phyloP scores from a whole-genome alignment of 805 yeast species.

The Pichia heedii region DNA sequence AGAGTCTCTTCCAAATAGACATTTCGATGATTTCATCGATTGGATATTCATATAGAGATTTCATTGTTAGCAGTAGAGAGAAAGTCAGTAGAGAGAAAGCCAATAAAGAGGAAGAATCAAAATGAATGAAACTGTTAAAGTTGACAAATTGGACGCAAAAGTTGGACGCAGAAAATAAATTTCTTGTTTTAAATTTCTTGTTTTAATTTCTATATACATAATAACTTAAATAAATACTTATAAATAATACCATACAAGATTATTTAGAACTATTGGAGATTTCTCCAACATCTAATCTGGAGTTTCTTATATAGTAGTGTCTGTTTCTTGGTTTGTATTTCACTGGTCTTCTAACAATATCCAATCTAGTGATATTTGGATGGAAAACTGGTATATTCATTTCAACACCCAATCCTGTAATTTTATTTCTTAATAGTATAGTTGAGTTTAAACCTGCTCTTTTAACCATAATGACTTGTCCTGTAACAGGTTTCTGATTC shows the following conservation, averaged over 20 bases:
- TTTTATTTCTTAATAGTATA: constrained; percentile 72
- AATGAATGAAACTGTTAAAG: too few species aligned
- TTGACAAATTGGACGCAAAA: too few species aligned
- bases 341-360: constrained; percentile 64
- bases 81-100: too few species aligned
- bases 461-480: constrained; percentile 71
- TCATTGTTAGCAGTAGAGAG: too few species aligned
- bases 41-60: not conserved
- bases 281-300: constrained; percentile 68
- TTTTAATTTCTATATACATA: too few species aligned
- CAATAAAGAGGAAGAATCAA: too few species aligned
- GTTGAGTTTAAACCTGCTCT: constrained; percentile 66
- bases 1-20: constrained; percentile 51
- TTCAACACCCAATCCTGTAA: constrained; percentile 80
- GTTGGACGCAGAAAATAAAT: too few species aligned
- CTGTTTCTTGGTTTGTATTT: constrained; percentile 72
- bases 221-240: too few species aligned
- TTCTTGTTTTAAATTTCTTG: too few species aligned
- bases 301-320: constrained; percentile 82
- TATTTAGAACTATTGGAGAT: constrained; percentile 34
- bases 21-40: constrained; percentile 48
- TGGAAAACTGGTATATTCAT: constrained; percentile 70
- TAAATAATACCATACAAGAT: too few species aligned
- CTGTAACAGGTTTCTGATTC: constrained; percentile 60
- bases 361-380: constrained; percentile 70